Percentiles rank a stretch among this genome's conserved stretches.
These are phyloP conservation scores for Climacium dendroides DNA, from an alignment of 225 moss, liverwort and hornwort genomes.

Conservation along the genomic window DNA sequence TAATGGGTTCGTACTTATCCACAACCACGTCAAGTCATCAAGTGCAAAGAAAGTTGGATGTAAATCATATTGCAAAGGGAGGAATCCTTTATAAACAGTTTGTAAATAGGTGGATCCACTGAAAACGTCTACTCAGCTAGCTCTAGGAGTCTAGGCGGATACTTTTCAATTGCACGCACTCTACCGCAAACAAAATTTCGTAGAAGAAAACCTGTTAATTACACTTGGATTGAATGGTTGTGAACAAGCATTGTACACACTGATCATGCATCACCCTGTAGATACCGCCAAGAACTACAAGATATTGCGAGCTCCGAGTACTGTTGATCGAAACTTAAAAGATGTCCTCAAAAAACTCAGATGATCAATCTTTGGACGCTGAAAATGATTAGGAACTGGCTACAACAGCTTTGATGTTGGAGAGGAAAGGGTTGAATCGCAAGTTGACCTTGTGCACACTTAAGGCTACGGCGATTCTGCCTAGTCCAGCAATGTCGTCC, in stretches of 20 bases:
- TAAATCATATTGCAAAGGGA: neutral
- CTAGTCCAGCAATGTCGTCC: slow-evolving; percentile 15
- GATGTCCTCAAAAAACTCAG: slow-evolving; percentile 9
- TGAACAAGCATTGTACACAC: slow-evolving; percentile 9
- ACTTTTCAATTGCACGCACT: neutral
- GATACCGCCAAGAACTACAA: neutral
- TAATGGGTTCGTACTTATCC: neutral
- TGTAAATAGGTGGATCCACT: neutral
- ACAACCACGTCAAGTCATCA: neutral
- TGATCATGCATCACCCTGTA: neutral
- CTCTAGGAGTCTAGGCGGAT: neutral
- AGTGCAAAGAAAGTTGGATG: neutral
- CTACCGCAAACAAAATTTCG: neutral
- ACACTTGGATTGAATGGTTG: slow-evolving; percentile 24
- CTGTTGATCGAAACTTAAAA: neutral
- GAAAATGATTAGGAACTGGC: neutral
- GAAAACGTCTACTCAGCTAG: neutral
- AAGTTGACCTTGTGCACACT: neutral
- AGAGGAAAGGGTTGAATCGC: neutral
- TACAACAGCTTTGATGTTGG: neutral
- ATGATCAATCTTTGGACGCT: neutral
- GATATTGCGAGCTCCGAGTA: neutral
- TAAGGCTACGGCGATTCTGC: neutral
- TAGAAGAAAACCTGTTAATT: neutral
- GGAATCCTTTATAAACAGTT: neutral